Base-by-base conservation (phyloP, 1,139 yeast genomes). In the Hanseniaspora sp. region DNA sequence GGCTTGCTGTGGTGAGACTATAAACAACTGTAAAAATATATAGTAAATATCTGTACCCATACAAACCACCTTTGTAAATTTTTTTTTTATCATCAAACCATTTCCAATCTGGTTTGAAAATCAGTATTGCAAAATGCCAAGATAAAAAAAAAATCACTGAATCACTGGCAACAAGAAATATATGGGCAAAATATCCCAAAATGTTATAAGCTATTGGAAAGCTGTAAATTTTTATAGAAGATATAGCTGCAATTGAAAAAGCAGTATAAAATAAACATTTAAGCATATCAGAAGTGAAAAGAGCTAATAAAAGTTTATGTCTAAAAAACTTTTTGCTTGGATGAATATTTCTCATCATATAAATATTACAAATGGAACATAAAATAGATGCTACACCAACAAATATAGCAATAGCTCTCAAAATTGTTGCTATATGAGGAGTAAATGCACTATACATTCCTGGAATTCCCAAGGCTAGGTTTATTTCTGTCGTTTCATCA, bases 151-250 rank as follows among this genome's bases (percentile, higher is more conserved):
- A 70, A 52, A 87, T 88, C 33, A 95, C 92, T 44, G 86, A 67
- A 68, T 88, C 96, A 2, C 94, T 87, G 15, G 95, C 95, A 67
- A 86, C 95, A 30, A 86, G 83, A 37, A 88, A 77, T 40, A 81
- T 74, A 1, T 94, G 86, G 0, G 95, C 83, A 67, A 87, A 82
- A 72, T 86, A 88, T 5, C 96, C 96, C 47, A 86, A 78, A 13
- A 82, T 80, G 63, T 84, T 82, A 62, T 86, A 80, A 59, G 84
- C 80, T 40, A 69, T 71, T 29, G 72, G 69, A 60, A 78, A 77
- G 54, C 74, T 73, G 63, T 80, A 79, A 1, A 79, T 71, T n/a
- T 73, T 66, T 30, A 71, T 67, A 42, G 73, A 72, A 8, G 75
- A 65, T 41, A 82, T 66, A 3, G 82, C 62, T 8, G 67, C 58